phyloP scores from a whole-genome alignment of 257 asterid genomes.

The Solanum paucissectum region DNA sequence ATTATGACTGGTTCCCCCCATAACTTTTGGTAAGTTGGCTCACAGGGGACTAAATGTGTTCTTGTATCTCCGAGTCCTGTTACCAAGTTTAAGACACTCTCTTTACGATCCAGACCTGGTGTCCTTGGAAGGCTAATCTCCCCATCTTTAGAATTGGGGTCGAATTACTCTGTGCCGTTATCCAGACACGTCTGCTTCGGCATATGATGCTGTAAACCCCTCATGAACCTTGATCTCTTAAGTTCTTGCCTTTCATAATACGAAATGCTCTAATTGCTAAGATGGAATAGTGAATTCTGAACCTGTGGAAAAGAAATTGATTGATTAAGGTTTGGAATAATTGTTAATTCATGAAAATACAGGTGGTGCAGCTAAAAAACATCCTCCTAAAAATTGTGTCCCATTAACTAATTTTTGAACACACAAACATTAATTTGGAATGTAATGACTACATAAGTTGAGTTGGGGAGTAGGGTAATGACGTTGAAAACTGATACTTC shows the following conservation, averaged over 20 bases:
- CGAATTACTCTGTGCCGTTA: conserved; percentile 23
- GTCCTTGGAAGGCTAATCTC: conserved; percentile 20
- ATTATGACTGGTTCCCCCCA: conserved; percentile 7
- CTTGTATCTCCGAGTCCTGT: conserved; percentile 44
- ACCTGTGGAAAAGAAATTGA: background rate
- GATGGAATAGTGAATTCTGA: background rate
- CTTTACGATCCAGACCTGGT: conserved; percentile 24
- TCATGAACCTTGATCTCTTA: conserved; percentile 18
- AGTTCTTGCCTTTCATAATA: background rate
- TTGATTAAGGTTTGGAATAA: background rate
- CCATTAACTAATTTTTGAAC: background rate
- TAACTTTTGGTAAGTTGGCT: conserved; percentile 27
- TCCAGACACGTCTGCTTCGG: conserved; percentile 37
- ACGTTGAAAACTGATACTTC: background rate
- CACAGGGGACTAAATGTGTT: conserved; percentile 60
- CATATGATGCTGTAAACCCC: conserved; percentile 30
- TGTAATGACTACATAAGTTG: background rate
- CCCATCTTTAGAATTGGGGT: conserved; percentile 22
- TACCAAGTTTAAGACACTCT: conserved; percentile 35
- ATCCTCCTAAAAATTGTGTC: background rate
- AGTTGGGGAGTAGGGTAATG: background rate
- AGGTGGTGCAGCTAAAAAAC: background rate
- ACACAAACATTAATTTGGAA: background rate
- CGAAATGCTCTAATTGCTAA: background rate
- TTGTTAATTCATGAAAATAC: background rate